Evolutionary conservation across 192 early-diverging fungal species (phyloP).

Genomic region (Backusella morwellensis): DNA sequence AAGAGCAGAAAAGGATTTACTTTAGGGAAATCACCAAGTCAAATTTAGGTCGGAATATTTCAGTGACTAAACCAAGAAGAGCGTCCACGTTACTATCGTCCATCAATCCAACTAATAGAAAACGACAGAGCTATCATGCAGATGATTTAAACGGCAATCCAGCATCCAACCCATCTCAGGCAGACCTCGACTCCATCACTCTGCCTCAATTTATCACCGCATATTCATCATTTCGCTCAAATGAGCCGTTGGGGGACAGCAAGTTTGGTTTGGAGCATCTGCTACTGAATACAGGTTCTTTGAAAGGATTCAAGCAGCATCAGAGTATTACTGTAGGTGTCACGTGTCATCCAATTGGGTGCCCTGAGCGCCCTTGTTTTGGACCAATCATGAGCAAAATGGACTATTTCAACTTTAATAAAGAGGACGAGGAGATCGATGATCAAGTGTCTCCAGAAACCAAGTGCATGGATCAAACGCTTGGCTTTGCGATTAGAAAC

Average conservation of each 20-base stretch:
- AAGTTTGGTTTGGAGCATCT: constrained; percentile 19
- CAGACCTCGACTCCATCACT: neutral
- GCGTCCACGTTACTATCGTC: neutral
- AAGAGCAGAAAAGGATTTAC: constrained; percentile 4
- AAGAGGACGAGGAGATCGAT: neutral
- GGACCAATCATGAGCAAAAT: constrained; percentile 23
- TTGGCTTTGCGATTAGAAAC: neutral
- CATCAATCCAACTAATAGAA: neutral
- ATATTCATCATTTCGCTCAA: constrained; percentile 9
- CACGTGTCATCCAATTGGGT: constrained; percentile 20
- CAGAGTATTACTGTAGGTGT: constrained; percentile 19
- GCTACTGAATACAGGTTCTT: constrained; percentile 4
- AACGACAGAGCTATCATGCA: neutral
- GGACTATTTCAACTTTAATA: constrained; percentile 15
- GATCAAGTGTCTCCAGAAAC: neutral
- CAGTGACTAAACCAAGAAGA: neutral
- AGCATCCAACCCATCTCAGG: neutral
- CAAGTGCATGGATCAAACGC: neutral
- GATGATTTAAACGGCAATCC: neutral
- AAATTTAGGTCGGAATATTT: neutral
- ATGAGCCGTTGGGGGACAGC: neutral
- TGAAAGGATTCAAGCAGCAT: constrained; percentile 17
- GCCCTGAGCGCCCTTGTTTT: constrained; percentile 24
- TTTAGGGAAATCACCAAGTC: neutral
- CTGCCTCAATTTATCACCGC: constrained; percentile 12